Evolutionary conservation across 2,329 filamentous ascomycete species (phyloP), one percentile per base, ranked within the genome.

Genomic region (Neophaeococcomyces mojaviensis): DNA sequence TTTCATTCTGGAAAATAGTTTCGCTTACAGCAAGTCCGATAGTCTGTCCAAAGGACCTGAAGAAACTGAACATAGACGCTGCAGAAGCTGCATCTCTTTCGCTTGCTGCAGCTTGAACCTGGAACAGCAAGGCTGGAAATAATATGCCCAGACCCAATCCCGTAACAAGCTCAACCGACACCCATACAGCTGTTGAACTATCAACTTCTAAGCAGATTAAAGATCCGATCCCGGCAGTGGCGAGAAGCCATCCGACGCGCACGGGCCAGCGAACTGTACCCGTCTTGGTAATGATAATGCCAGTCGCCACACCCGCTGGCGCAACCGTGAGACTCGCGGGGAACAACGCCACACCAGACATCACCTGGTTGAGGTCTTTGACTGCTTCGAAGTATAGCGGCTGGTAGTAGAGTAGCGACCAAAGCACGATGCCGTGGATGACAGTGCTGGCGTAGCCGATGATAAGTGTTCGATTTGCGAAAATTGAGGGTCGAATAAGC

Each of bases 291-390:
- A 79, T 76, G 4, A 72, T 49, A 39, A 77, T 58, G n/a, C 79
- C 80, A 4, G 76, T 72, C 0, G 75, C 57, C 28, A 81, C 67
- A 3, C 76, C 75, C 44, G 77, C 72, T 0, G 81, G 79, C 0
- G 79, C 79, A 8, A 84, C 76, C 2, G 79, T 81, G 51, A 82
- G 74, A 0, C 76, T 77, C 50, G 78, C 69, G 0, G 79, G 79
- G 40, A 82, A 74, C 24, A 74, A 59, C 13, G 75, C 76, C 1
- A 82, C 68, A 6, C 77, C 77, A 0, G 75, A 67, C 18, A 73
- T 64, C 41, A 79, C 68, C 1, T 77, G 72, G 1, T 65, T 67
- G 56, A 74, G 77, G 24, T 69, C 68, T 54, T 78, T 73, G 38
- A 79, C 74, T 1, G 61, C 59, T 43, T 62, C 56, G 34, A 61